A percentile compares a stretch with the other conserved stretches of the same genome.
phyloP scores from a whole-genome alignment of 2,329 filamentous ascomycete genomes.

The Ophiosphaerella herpotricha region DNA sequence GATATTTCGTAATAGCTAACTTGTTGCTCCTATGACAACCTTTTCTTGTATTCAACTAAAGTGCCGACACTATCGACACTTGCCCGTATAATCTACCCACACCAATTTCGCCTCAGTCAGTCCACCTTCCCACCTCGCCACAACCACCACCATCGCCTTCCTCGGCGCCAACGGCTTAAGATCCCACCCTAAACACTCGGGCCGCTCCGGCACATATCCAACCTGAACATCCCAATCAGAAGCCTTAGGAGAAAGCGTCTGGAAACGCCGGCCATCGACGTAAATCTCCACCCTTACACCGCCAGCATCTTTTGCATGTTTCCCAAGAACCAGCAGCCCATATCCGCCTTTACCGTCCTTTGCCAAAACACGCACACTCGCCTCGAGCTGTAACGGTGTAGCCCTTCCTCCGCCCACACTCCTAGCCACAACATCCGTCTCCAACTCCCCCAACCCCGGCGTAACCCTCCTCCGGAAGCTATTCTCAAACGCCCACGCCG shows the following conservation, averaged over 20 bases:
- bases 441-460: slow-evolving; percentile 14
- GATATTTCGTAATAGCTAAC: too few species aligned
- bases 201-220: slow-evolving; percentile 6
- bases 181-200: slow-evolving; percentile 29
- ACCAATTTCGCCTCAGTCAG: slow-evolving; percentile 9
- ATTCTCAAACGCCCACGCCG: slow-evolving; percentile 29
- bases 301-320: too few species aligned
- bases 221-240: slow-evolving; percentile 14
- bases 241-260: neutral
- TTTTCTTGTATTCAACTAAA: too few species aligned
- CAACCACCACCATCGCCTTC: slow-evolving; percentile 26
- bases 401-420: neutral
- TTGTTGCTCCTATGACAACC: too few species aligned
- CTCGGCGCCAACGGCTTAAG: slow-evolving; percentile 22
- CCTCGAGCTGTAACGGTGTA: too few species aligned
- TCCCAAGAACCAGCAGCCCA: too few species aligned
- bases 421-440: slow-evolving; percentile 13
- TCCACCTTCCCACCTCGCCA: slow-evolving; percentile 11
- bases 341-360: too few species aligned
- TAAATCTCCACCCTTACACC: slow-evolving; percentile 18
- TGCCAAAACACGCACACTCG: too few species aligned
- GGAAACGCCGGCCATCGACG: slow-evolving; percentile 16
- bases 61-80: neutral
- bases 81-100: slow-evolving; percentile 9
- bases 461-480: slow-evolving; percentile 13